Conservation (phyloP, 2,329 filamentous ascomycete genomes). For the Stemphylium lycopersici region DNA sequence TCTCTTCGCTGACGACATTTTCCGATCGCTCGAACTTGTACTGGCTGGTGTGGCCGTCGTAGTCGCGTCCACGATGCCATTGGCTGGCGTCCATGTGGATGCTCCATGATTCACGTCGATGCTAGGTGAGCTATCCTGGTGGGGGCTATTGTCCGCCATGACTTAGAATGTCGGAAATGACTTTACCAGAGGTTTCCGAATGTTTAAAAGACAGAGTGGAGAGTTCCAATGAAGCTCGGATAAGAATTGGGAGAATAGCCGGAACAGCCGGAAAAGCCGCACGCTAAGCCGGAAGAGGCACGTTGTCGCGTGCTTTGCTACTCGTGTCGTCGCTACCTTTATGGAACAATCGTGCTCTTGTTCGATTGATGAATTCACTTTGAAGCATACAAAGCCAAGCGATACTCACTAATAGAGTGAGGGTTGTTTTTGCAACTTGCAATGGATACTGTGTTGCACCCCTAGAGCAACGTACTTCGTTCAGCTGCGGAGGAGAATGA, state of each 20-base stretch:
- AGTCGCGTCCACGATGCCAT: slow-evolving; percentile 17
- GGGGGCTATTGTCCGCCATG: slow-evolving; percentile 3
- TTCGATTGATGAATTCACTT: too few relatives aligned
- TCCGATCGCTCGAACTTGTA: slow-evolving; percentile 29
- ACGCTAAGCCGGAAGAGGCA: slow-evolving; percentile 9
- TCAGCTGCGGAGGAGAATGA: too few relatives aligned
- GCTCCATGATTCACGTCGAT: slow-evolving; percentile 8
- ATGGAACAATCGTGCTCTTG: too few relatives aligned
- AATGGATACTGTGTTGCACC: too few relatives aligned
- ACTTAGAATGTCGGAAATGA: background rate
- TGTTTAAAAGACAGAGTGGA: slow-evolving; percentile 9
- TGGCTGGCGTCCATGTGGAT: slow-evolving; percentile 22
- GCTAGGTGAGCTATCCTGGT: background rate
- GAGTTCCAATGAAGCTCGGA: slow-evolving; percentile 6
- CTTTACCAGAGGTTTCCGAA: background rate
- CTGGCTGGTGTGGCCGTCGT: slow-evolving; percentile 13
- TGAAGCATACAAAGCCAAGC: too few relatives aligned
- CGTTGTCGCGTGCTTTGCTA: too few relatives aligned
- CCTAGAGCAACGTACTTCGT: too few relatives aligned
- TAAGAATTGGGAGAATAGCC: slow-evolving; percentile 11
- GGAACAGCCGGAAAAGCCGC: slow-evolving; percentile 14
- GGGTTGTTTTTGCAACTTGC: too few relatives aligned
- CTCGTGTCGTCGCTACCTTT: too few relatives aligned
- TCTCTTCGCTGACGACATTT: slow-evolving; percentile 38
- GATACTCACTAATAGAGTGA: too few relatives aligned